These are phyloP conservation scores for Neckera pumila DNA, from an alignment of 225 moss, liverwort and hornwort genomes.

Conservation along the genomic window DNA sequence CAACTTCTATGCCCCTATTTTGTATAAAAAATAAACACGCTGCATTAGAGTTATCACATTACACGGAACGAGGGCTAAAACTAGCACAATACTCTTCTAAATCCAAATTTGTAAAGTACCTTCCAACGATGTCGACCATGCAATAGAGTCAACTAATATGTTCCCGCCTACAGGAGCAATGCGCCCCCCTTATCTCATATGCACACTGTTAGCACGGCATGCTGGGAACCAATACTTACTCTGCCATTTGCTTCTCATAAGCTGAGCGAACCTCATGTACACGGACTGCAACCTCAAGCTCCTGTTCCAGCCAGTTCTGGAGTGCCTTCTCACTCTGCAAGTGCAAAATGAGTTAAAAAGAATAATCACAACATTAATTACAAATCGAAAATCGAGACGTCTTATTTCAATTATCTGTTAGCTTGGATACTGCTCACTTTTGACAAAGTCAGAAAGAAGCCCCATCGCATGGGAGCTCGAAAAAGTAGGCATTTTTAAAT, in stretches of 20 bases:
- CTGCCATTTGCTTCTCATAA: constrained; percentile 84
- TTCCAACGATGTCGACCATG: neutral
- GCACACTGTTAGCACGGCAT: neutral
- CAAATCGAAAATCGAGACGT: neutral
- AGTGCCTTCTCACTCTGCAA: constrained; percentile 67
- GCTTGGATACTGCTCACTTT: neutral
- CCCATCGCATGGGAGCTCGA: neutral
- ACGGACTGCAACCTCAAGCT: constrained; percentile 90
- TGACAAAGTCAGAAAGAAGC: neutral
- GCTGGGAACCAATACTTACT: constrained; percentile 41
- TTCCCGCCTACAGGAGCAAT: neutral
- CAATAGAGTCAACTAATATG: neutral
- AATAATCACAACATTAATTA: neutral
- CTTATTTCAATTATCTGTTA: neutral
- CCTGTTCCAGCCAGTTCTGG: constrained; percentile 90
- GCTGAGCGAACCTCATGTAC: constrained; percentile 90
- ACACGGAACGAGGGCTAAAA: neutral
- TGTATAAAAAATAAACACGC: neutral
- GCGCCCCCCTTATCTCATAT: neutral
- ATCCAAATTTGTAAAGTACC: neutral
- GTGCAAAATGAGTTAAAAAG: neutral
- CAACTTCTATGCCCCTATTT: constrained; percentile 34
- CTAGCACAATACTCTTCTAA: neutral
- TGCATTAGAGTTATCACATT: neutral
- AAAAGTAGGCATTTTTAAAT: neutral